These are phyloP conservation scores for Aspergillus neotritici DNA, from an alignment of 2,329 filamentous ascomycete species.

Conservation along the genomic window DNA sequence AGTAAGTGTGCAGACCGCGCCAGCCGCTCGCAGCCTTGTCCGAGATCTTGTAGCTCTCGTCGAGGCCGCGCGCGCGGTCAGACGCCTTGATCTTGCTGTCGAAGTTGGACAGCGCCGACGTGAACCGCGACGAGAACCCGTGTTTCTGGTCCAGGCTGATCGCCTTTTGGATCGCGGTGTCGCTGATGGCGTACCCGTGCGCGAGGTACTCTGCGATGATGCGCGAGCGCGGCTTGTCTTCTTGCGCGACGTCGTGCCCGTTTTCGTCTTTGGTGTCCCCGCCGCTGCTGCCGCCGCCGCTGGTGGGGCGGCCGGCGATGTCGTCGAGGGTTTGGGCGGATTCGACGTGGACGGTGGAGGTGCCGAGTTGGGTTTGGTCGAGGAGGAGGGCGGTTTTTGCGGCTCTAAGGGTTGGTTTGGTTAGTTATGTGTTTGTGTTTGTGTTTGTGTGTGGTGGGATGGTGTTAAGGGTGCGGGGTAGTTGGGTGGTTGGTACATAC, in stretches of 20 bases:
- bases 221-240: slow-evolving; percentile 91
- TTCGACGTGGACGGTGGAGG: slow-evolving; percentile 68
- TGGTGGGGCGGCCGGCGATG: slow-evolving; percentile 48
- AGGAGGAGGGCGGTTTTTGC: slow-evolving; percentile 95
- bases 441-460: slow-evolving; percentile 5
- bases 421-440: slow-evolving; percentile 1
- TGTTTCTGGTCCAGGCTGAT: slow-evolving; percentile 87
- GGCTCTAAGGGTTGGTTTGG: slow-evolving; percentile 44
- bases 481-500: slow-evolving; percentile 31
- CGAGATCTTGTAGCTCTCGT: slow-evolving; percentile 76
- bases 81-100: slow-evolving; percentile 82
- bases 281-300: slow-evolving; percentile 51
- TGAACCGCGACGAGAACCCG: slow-evolving; percentile 76
- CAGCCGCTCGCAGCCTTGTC: slow-evolving; percentile 63
- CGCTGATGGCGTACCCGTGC: slow-evolving; percentile 81
- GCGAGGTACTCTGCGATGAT: slow-evolving; percentile 96
- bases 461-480: slow-evolving; percentile 18
- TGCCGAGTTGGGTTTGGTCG: slow-evolving; percentile 90
- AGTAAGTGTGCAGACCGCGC: slow-evolving; percentile 75
- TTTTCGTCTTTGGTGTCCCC: slow-evolving; percentile 50
- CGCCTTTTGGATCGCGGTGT: slow-evolving; percentile 70
- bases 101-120: slow-evolving; percentile 66
- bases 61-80: slow-evolving; percentile 76
- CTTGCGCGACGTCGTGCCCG: slow-evolving; percentile 71
- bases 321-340: slow-evolving; percentile 64